A percentile compares a stretch with the other conserved stretches of the same genome.
These are phyloP conservation scores for Cryptococcus amylolentus DNA, from an alignment of 1,284 basidiomycete genomes.

Conservation along the genomic window DNA sequence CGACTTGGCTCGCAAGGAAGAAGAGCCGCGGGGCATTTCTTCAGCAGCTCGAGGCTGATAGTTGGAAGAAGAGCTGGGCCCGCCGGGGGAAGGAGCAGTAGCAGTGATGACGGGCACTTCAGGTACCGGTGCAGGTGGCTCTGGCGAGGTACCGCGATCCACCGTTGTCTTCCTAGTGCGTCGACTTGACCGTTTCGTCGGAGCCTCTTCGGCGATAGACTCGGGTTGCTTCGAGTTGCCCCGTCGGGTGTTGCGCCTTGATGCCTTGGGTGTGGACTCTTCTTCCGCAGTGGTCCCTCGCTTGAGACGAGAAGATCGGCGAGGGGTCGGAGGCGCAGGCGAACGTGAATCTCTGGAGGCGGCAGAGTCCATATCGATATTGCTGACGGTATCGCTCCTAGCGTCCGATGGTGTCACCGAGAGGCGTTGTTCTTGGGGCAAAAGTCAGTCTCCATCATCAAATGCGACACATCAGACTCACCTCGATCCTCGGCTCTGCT, in stretches of 20 bases:
- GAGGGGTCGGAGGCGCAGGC: constrained; percentile 25
- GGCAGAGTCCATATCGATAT: constrained; percentile 12
- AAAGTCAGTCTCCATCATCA: not conserved
- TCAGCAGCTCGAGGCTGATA: constrained; percentile 34
- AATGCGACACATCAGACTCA: constrained; percentile 6
- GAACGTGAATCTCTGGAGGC: constrained; percentile 7
- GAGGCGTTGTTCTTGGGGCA: constrained; percentile 13
- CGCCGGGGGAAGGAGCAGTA: constrained; percentile 40
- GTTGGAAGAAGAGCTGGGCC: constrained; percentile 8
- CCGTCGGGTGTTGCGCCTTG: constrained; percentile 10
- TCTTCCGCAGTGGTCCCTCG: constrained; percentile 12
- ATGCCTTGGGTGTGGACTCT: constrained; percentile 28
- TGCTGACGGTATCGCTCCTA: constrained; percentile 12
- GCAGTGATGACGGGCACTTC: constrained; percentile 36
- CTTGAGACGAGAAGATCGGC: constrained; percentile 34
- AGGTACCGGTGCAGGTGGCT: constrained; percentile 13
- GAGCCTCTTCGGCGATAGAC: constrained; percentile 12
- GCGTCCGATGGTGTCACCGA: constrained; percentile 19
- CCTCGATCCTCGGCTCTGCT: constrained; percentile 12
- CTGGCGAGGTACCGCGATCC: constrained; percentile 26
- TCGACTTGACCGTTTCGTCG: constrained; percentile 13
- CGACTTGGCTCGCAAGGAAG: constrained; percentile 37
- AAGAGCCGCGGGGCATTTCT: constrained; percentile 27
- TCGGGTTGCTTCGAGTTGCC: constrained; percentile 14
- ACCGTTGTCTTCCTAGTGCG: constrained; percentile 19